Evolutionary conservation across 2,329 filamentous ascomycete genomes (phyloP).

Genomic region (Colletotrichum ledebouriae): DNA sequence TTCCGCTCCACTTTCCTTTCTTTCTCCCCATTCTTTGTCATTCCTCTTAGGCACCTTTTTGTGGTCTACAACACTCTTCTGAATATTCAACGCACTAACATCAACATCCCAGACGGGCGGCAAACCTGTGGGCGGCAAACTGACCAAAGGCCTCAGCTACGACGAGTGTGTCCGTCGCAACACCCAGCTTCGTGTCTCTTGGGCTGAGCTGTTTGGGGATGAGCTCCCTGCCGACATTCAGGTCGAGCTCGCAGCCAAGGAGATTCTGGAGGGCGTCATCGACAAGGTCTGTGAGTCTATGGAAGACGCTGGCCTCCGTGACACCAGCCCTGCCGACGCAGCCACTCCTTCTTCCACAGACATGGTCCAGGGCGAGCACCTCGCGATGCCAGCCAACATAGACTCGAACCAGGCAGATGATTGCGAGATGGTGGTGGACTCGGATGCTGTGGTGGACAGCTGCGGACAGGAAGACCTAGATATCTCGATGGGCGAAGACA

Average conservation of each 20-base stretch:
- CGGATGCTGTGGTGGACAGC: too few species aligned
- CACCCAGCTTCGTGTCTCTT: conserved; percentile 16
- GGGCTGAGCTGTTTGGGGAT: conserved; percentile 38
- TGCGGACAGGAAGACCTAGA: too few species aligned
- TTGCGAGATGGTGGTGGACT: too few species aligned
- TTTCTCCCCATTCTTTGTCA: conserved; percentile 2
- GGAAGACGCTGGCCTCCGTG: background rate
- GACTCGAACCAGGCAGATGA: too few species aligned
- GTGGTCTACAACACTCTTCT: background rate
- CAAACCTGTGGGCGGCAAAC: conserved; percentile 33
- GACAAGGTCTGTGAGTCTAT: conserved; percentile 9
- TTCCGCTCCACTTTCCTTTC: too few species aligned
- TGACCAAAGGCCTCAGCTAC: conserved; percentile 8
- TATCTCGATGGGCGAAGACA: too few species aligned
- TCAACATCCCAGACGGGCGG: conserved; percentile 28
- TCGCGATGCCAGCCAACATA: too few species aligned
- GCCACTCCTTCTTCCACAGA: background rate
- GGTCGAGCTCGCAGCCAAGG: conserved; percentile 7
- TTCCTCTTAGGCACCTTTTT: background rate
- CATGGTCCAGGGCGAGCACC: too few species aligned
- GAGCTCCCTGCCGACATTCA: conserved; percentile 25
- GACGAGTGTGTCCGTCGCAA: conserved; percentile 31
- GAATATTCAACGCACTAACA: background rate
- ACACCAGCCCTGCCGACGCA: background rate
- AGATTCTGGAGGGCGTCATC: conserved; percentile 8